Evolutionary conservation across 2,329 filamentous ascomycete genomes (phyloP), one percentile per base, ranked within the genome.

Genomic region (Penicillium corylophilum): DNA sequence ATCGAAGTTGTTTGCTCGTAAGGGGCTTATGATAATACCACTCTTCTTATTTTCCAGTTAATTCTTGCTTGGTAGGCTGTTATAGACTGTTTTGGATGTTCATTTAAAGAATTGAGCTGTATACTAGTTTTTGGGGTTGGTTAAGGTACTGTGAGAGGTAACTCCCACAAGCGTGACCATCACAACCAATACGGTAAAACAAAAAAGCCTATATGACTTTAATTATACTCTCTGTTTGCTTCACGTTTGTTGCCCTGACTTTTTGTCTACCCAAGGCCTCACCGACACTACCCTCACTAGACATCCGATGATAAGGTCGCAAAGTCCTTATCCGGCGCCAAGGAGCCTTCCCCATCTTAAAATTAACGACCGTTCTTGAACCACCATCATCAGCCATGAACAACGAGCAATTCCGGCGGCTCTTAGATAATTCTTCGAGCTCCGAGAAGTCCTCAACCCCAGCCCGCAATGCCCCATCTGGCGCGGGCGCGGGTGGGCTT

Each of bases 371-470:
- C 15, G 3, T 29, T 46, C 9, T 23, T 23, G 23, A 46, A 29
- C 42, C 28, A 42, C 20, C 39, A 46, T 10, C 15, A 39, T 9
- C 46, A 35, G 64, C 23, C 53, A 97, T 99, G 94, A 95, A 97
- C 71, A 97, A 97, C 79, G 84, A 91, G 39, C 90, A 96, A 65
- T 99, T 99, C 66, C 87, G 94, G 48, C 87, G 88, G 58, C 81
- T 97, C 6, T 73, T 96, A 72, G 74, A 82, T 59, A 80, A 76
- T 3, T 71, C 79, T 2, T 68, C 73, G 7, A 60, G 55, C 1
- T 48, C 46, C 22, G 48, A 39, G 7, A 55, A 57, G 46, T 36
- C 45, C n/a, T 26, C 41, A 31, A 33, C 55, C 42, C 55, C 57
- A 41, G 46, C 45, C 22, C 53, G 50, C 38, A 61, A 63, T 61